Base-by-base conservation (phyloP, 306 rosid genomes). In the Dalbergia cultrata region DNA sequence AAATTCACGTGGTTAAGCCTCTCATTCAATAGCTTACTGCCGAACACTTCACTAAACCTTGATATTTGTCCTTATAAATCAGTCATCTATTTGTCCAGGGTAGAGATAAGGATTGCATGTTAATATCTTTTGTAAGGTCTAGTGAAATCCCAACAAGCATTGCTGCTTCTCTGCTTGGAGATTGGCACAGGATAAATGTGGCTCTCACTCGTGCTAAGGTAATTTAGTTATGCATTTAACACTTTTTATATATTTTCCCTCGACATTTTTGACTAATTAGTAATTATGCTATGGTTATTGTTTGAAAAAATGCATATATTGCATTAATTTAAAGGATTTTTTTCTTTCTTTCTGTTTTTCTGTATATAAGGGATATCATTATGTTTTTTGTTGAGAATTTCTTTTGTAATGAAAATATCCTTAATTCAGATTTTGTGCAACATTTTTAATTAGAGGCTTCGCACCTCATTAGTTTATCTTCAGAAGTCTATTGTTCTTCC, bases 161-260 rank as follows among this genome's bases (percentile, higher is more conserved):
- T 73, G 81, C 86, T 60, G 87, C 92, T 72, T 90, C 97, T 58
- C 85, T 95, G 71, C 99, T 95, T 13, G 94, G 97, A 83, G 99
- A 95, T 77, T 95, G 99, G 99, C 99, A 93, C 83, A 83, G 97
- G 85, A 91, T 93, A 74, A 95, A 95, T 74, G 98, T 95, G 56
- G 99, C 98, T 69, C 87, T 95, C 58, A 95, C 99, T 17, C 95
- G 98, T 80, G 99, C 96, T 43, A 91, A 91, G 99, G 98, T 95
- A 74, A 10, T 74, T 39, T 35, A 11, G 17, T 31, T 76, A 0
- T 70, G 37, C 83, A 53, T 54, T 47, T 47, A 37, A 5, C n/a
- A 31, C 57, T 58, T 37, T 11, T 41, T 6, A 31, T 54, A 50
- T 33, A 41, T 70, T 56, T 75, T 44, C 72, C 9, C 47, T 17